Percentiles rank a stretch among this genome's conserved stretches.
phyloP scores from a whole-genome alignment of 164 flowering plant species.

The Houttuynia cordata region DNA sequence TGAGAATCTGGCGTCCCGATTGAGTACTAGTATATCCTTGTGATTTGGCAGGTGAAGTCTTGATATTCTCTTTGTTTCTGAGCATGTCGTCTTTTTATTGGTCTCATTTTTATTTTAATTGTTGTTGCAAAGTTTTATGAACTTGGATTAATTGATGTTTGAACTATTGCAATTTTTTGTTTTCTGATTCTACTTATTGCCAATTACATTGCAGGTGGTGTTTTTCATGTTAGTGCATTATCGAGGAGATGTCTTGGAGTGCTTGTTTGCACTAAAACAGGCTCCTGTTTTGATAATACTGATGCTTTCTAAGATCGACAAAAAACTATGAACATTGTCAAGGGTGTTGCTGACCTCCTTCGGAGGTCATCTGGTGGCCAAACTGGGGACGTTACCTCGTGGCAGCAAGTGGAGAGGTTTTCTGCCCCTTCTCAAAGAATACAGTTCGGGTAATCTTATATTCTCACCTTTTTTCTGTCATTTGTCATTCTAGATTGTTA shows the following conservation, averaged over 20 bases:
- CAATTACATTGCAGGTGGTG: background rate
- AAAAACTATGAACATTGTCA: conserved; percentile 78
- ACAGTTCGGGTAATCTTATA: conserved; percentile 46
- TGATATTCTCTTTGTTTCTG: too few relatives aligned
- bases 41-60: too few relatives aligned
- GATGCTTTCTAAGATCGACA: conserved; percentile 2
- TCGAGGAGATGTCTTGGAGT: background rate
- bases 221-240: background rate
- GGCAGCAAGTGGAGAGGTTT: conserved; percentile 36
- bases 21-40: too few relatives aligned
- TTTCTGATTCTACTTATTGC: background rate
- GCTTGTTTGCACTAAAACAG: background rate
- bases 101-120: too few relatives aligned
- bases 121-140: too few relatives aligned
- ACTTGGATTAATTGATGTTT: too few relatives aligned
- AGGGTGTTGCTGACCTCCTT: conserved; percentile 93
- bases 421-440: conserved; percentile 55
- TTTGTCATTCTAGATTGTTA: background rate
- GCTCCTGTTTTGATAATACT: conserved; percentile 7
- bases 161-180: too few relatives aligned
- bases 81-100: too few relatives aligned
- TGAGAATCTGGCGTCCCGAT: too few relatives aligned
- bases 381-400: conserved; percentile 35
- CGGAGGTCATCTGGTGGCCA: conserved; percentile 70
- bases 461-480: background rate